Conservation (phyloP, 257 asterid species). For the Scutellaria minor region DNA sequence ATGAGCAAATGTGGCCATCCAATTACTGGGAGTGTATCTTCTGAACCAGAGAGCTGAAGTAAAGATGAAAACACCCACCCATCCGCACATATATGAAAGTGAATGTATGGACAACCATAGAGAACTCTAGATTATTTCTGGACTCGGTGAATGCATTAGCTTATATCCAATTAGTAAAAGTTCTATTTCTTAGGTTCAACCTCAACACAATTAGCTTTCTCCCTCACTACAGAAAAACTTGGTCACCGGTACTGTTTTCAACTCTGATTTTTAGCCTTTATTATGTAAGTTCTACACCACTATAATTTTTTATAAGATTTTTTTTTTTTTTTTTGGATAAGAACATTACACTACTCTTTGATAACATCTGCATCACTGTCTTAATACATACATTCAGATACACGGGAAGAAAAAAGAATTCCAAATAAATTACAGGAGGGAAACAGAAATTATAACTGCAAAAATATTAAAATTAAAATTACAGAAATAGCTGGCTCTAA, state of each 20-base stretch:
- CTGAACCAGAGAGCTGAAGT: background rate
- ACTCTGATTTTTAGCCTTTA: background rate
- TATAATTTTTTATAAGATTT: too few species aligned
- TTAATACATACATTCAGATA: slow-evolving; percentile 10
- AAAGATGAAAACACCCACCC: background rate
- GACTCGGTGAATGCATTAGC: background rate
- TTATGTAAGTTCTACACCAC: too few species aligned
- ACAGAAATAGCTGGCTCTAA: slow-evolving; percentile 15
- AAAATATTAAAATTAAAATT: slow-evolving; percentile 7
- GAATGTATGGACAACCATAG: slow-evolving; percentile 2
- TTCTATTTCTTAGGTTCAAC: slow-evolving; percentile 25
- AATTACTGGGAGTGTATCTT: slow-evolving; percentile 6
- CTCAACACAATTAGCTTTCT: slow-evolving; percentile 11
- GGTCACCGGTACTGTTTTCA: slow-evolving; percentile 16
- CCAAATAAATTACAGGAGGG: slow-evolving; percentile 20
- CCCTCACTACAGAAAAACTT: background rate
- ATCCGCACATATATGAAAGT: background rate
- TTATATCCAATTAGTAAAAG: slow-evolving; percentile 14
- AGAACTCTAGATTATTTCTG: slow-evolving; percentile 11
- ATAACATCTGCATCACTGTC: background rate
- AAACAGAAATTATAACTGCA: slow-evolving; percentile 11
- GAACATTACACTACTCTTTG: too few species aligned
- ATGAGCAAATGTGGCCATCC: background rate
- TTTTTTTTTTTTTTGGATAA: too few species aligned
- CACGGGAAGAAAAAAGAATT: slow-evolving; percentile 7